These are phyloP conservation scores for Pichia sp. DNA, from an alignment of 1,139 yeast species.

Conservation along the genomic window DNA sequence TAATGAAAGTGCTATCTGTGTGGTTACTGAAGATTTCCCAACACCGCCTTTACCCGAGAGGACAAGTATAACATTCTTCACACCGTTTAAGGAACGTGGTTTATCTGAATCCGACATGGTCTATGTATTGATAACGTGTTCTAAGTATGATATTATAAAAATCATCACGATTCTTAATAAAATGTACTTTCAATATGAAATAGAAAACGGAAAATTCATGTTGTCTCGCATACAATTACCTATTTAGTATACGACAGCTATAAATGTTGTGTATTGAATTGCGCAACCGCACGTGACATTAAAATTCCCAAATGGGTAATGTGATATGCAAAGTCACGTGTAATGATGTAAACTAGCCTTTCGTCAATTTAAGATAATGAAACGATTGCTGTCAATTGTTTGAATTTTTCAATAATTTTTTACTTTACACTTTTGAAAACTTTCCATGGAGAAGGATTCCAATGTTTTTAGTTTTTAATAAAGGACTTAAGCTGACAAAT, in stretches of 20 bases:
- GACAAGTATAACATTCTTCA: slow-evolving; percentile 74
- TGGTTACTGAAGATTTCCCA: slow-evolving; percentile 92
- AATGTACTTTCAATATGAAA: no score
- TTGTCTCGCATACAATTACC: not conserved
- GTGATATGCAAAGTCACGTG: not conserved
- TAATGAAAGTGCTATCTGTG: slow-evolving; percentile 80
- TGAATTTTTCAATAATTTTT: not conserved
- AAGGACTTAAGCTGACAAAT: not conserved
- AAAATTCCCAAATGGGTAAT: not conserved
- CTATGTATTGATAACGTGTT: not conserved
- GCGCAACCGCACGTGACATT: not conserved
- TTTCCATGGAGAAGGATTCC: not conserved
- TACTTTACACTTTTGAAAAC: not conserved
- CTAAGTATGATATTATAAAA: not conserved
- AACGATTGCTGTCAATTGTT: not conserved
- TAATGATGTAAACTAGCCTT: not conserved
- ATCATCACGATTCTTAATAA: not conserved
- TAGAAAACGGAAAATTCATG: not conserved
- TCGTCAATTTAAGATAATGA: not conserved
- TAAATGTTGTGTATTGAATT: not conserved
- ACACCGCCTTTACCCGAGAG: slow-evolving; percentile 97
- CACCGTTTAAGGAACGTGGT: slow-evolving; percentile 51
- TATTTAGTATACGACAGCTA: not conserved
- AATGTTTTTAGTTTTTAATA: not conserved
- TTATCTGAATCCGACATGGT: slow-evolving; percentile 24